phyloP scores from a whole-genome alignment of 2,329 filamentous ascomycete species.

The Xylariaceae sp. region DNA sequence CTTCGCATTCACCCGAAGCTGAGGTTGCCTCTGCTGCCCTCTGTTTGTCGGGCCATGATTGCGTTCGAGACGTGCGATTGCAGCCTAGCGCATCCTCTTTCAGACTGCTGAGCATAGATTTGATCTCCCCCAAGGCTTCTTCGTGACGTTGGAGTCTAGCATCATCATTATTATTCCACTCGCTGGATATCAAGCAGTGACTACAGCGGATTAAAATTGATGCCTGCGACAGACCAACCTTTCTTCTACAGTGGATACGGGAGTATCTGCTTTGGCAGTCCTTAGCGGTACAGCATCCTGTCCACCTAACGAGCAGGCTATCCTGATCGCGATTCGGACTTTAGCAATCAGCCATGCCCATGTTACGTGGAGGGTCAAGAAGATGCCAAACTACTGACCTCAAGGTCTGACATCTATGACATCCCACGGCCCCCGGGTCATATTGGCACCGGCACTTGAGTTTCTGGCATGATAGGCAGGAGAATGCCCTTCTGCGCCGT shows the following conservation, averaged over 20 bases:
- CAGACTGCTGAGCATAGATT: constrained; percentile 22
- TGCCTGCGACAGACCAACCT: constrained; percentile 17
- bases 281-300: constrained; percentile 11
- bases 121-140: constrained; percentile 25
- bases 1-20: constrained; percentile 14
- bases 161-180: constrained; percentile 1
- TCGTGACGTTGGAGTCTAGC: constrained; percentile 26
- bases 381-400: constrained; percentile 18
- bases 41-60: constrained; percentile 4
- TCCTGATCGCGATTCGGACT: constrained; percentile 13
- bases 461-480: constrained; percentile 28
- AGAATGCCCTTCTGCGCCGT: constrained; percentile 27
- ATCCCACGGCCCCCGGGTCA: constrained; percentile 24
- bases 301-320: constrained; percentile 25
- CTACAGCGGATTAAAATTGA: not conserved
- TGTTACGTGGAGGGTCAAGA: not conserved
- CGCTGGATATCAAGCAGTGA: not conserved
- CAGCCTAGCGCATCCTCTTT: constrained; percentile 4
- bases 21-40: constrained; percentile 5
- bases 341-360: constrained; percentile 4
- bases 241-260: constrained; percentile 20
- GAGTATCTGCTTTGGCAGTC: constrained; percentile 2
- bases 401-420: constrained; percentile 28
- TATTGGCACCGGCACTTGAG: constrained; percentile 30
- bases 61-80: not conserved